Base-by-base conservation (phyloP, 2,329 filamentous ascomycete species). In the Penicillium polonicum region DNA sequence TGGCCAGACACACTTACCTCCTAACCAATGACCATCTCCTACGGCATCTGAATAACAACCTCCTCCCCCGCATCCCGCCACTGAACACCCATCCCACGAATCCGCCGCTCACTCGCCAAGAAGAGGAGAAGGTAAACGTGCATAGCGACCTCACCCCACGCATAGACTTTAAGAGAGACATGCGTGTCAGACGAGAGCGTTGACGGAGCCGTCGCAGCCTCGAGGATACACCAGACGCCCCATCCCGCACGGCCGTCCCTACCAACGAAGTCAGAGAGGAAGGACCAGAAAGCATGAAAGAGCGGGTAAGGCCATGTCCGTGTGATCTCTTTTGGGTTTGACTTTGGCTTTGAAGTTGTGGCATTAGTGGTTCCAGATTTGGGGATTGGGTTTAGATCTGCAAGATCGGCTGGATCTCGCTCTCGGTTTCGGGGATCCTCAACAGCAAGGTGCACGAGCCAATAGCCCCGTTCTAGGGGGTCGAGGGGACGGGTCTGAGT, bases 111-210 rank as follows among this genome's bases (percentile, higher is more conserved):
- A 65, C 88, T 93, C 0, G 86, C 88, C 15, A 92, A 74, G 69
- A 89, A 93, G 0, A 96, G 73, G 39, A 92, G 72, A 4, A 94
- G 74, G 71, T 91, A 96, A 35, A 90, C 80, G 66, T 95, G 88
- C 53, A 85, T 82, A 0, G 85, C 84, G 0, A 91, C 77, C 60
- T 88, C 83, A 0, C 89, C 92, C 87, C 90, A 96, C 68, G 90
- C 90, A 70, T 89, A 94, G 1, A 93, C 72, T 25, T 45, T 52
- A 13, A 52, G 39, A 19, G 29, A 42, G 33, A 42, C 5, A 5
- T 52, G 21, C 7, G 39, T 45, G 33, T 33, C 7, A 27, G 15
- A 15, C 13, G 36, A 45, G 21, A 13, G 17, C 17, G 9, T 19
- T 25, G 29, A 35, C 1, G 19, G 25, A 7, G 33, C 39, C 3